Evolutionary conservation across 2,329 filamentous ascomycete genomes (phyloP), one percentile per base, ranked within the genome.

Genomic region (Trichoderma polysporum): DNA sequence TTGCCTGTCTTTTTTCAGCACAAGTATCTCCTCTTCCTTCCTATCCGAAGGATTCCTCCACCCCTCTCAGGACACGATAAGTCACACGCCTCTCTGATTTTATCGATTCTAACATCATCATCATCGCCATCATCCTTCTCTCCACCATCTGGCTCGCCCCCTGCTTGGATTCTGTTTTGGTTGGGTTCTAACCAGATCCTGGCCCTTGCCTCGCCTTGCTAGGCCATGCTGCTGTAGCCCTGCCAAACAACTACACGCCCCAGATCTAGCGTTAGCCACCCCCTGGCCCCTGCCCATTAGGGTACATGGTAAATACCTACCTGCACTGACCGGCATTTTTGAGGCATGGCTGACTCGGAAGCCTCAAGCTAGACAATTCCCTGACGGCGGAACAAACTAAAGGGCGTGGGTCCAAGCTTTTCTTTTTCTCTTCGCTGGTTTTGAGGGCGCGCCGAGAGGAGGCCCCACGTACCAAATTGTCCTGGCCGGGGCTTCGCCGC

Each of bases 381-480:
- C 59, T 62, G 59, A 27, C 52, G n/a, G 52, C 62, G 61, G 50
- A 29, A 62, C 33, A n/a, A n/a, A n/a, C n/a, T 45, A 22, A 62
- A 49, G 61, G 37, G 37, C n/a, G 59, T 33, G 52, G 61, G 61
- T n/a, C 45, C 49, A 53, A 27, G 45, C 22, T 35, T 49, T 49
- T 60, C 47, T 59, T 49, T 35, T 29, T 57, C 10, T 35, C 57
- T 31, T 52, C 15, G 22, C 25, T 53, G 41, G 37, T n/a, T 29
- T 41, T 37, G 47, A 63, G 33, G 31, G 8, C 50, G 33, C 52
- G 29, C 62, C 62, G 52, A 31, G 37, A n/a, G n/a, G n/a, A n/a
- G 12, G 68, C 69, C 65, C 70, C 70, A 70, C 68, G 70, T 58
- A 61, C 57, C 66, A 69, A 56, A 53, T 64, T 69, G 56, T 66